These are phyloP conservation scores for Thermothelomyces thermophilus DNA, from an alignment of 2,329 filamentous ascomycete species.

Conservation along the genomic window DNA sequence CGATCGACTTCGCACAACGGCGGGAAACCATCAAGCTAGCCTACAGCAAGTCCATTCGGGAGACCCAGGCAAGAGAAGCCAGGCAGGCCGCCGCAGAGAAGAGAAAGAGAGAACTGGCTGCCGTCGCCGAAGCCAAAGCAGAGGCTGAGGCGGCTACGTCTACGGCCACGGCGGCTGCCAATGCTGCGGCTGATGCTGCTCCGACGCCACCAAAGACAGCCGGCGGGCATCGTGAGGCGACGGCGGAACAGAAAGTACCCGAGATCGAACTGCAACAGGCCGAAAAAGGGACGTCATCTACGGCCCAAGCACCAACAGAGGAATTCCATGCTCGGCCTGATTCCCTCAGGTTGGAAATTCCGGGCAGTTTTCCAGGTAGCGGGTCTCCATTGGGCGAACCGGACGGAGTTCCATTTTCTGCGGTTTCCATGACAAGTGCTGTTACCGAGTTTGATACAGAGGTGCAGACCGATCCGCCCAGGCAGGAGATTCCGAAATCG, in stretches of 20 bases:
- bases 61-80: conserved; percentile 57
- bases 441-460: conserved; percentile 70
- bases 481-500: conserved; percentile 23
- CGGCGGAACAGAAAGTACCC: conserved; percentile 5
- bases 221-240: conserved; percentile 2
- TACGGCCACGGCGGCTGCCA: conserved; percentile 25
- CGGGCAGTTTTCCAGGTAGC: conserved; percentile 51
- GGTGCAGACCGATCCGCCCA: conserved; percentile 52
- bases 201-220: conserved; percentile 3
- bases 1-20: conserved; percentile 78
- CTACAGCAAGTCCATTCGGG: conserved; percentile 76
- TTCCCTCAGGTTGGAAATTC: conserved; percentile 61
- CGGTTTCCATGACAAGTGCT: conserved; percentile 52
- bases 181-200: conserved; percentile 12
- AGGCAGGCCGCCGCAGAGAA: conserved; percentile 49
- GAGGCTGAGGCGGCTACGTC: conserved; percentile 31
- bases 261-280: conserved; percentile 15
- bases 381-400: conserved; percentile 32
- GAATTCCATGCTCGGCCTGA: conserved; percentile 34
- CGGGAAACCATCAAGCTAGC: conserved; percentile 77
- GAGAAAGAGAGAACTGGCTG: conserved; percentile 45
- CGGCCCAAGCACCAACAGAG: conserved; percentile 8
- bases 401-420: conserved; percentile 50
- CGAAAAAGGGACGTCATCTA: conserved; percentile 10
- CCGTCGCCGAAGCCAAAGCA: conserved; percentile 38